These are phyloP conservation scores for Hypoxylon sp. DNA, from an alignment of 2,329 filamentous ascomycete species.

Conservation along the genomic window DNA sequence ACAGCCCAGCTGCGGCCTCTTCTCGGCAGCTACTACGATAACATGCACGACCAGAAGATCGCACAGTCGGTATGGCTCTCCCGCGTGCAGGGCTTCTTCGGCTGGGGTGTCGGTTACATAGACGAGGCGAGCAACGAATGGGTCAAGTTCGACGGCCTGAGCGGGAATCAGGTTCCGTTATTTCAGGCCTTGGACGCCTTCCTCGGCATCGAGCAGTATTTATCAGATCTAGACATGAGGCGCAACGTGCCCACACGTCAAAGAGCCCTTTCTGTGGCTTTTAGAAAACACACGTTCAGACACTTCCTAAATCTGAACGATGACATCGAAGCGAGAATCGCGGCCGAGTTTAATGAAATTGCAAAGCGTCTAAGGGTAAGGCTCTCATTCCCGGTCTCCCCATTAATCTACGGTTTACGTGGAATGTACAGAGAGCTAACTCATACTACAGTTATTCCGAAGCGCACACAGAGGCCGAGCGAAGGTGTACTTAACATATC, in stretches of 20 bases:
- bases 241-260: constrained; percentile 43
- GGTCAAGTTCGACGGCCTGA: constrained; percentile 48
- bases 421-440: neutral
- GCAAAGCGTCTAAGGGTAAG: constrained; percentile 46
- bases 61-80: constrained; percentile 45
- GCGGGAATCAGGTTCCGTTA: constrained; percentile 48
- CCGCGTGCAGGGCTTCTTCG: constrained; percentile 49
- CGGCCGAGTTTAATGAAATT: constrained; percentile 41
- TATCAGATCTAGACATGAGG: constrained; percentile 31
- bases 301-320: constrained; percentile 10
- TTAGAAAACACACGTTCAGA: constrained; percentile 41
- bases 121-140: constrained; percentile 34
- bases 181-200: constrained; percentile 50
- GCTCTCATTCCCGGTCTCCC: neutral
- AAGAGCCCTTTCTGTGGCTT: constrained; percentile 35
- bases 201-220: constrained; percentile 46
- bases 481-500: constrained; percentile 43
- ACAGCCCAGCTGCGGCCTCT: constrained; percentile 36
- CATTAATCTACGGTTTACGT: neutral
- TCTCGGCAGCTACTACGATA: constrained; percentile 43
- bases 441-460: constrained; percentile 41
- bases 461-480: constrained; percentile 44
- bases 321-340: constrained; percentile 38
- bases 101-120: constrained; percentile 47
- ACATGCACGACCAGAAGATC: constrained; percentile 42